These are phyloP conservation scores for Thelephora aurantiotincta DNA, from an alignment of 768 basidiomycete genomes.

Conservation along the genomic window DNA sequence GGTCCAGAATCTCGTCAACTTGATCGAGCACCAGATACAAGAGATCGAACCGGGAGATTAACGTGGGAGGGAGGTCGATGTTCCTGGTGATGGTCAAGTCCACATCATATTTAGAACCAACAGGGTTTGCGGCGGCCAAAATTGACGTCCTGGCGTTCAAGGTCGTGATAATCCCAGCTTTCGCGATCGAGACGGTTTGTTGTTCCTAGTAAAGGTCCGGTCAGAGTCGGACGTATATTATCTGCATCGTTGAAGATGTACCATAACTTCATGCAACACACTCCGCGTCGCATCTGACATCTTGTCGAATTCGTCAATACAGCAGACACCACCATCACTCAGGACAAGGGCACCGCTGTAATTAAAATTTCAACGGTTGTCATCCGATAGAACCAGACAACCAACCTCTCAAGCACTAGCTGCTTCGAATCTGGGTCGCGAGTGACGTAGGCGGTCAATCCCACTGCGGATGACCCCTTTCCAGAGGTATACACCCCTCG, in stretches of 20 bases:
- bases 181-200: slow-evolving; percentile 98
- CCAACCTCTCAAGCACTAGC: slow-evolving; percentile 85
- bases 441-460: slow-evolving; percentile 96
- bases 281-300: slow-evolving; percentile 97
- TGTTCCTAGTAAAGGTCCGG: slow-evolving; percentile 56
- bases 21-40: slow-evolving; percentile 92
- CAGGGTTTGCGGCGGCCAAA: slow-evolving; percentile 93
- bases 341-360: slow-evolving; percentile 82
- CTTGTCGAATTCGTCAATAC: slow-evolving; percentile 99
- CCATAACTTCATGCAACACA: slow-evolving; percentile 98
- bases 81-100: slow-evolving; percentile 87
- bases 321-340: slow-evolving; percentile 94
- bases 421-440: slow-evolving; percentile 98
- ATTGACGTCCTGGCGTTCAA: slow-evolving; percentile 98
- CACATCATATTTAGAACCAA: slow-evolving; percentile 90
- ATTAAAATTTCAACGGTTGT: not conserved
- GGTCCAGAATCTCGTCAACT: slow-evolving; percentile 79
- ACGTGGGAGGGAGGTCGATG: slow-evolving; percentile 93
- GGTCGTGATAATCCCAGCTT: slow-evolving; percentile 97
- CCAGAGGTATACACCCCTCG: slow-evolving; percentile 96
- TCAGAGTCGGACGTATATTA: not conserved
- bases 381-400: slow-evolving; percentile 6
- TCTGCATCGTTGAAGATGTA: slow-evolving; percentile 17
- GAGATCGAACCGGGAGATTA: slow-evolving; percentile 96
- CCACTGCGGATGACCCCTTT: slow-evolving; percentile 96